These are phyloP conservation scores for Epichloe sp. DNA, from an alignment of 2,329 filamentous ascomycete species.

Conservation along the genomic window DNA sequence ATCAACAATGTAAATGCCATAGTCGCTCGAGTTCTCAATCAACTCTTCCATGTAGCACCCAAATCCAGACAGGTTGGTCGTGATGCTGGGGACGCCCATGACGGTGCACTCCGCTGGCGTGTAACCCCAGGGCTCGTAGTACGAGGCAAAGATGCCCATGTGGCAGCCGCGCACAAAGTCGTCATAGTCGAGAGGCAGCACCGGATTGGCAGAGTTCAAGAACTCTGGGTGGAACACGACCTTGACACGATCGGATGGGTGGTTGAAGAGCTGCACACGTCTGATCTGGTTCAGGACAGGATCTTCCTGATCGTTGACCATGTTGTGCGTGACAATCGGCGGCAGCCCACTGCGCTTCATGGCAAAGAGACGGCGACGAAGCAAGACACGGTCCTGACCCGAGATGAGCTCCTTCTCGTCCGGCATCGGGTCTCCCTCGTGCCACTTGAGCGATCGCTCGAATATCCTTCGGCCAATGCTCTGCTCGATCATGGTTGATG, in stretches of 20 bases:
- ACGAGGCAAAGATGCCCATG: slow-evolving; percentile 88
- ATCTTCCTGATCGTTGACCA: slow-evolving; percentile 87
- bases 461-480: slow-evolving; percentile 90
- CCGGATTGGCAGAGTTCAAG: slow-evolving; percentile 87
- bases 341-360: slow-evolving; percentile 89
- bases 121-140: slow-evolving; percentile 99
- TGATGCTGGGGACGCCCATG: slow-evolving; percentile 97
- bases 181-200: slow-evolving; percentile 91
- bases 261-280: slow-evolving; percentile 93
- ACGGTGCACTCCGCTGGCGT: slow-evolving; percentile 97
- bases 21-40: slow-evolving; percentile 95
- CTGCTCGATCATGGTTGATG: slow-evolving; percentile 81
- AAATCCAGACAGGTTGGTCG: slow-evolving; percentile 93
- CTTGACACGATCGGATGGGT: slow-evolving; percentile 90
- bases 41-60: slow-evolving; percentile 99
- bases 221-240: slow-evolving; percentile 98
- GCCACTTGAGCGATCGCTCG: slow-evolving; percentile 88
- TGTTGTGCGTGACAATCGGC: slow-evolving; percentile 97
- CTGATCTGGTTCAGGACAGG: slow-evolving; percentile 93
- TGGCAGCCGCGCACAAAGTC: slow-evolving; percentile 97
- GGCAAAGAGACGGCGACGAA: slow-evolving; percentile 82
- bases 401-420: slow-evolving; percentile 96
- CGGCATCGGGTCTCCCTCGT: slow-evolving; percentile 82
- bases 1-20: slow-evolving; percentile 98
- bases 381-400: slow-evolving; percentile 78